These are phyloP conservation scores for Paulinella micropora DNA, from an alignment of 78 protist species.

Conservation along the genomic window DNA sequence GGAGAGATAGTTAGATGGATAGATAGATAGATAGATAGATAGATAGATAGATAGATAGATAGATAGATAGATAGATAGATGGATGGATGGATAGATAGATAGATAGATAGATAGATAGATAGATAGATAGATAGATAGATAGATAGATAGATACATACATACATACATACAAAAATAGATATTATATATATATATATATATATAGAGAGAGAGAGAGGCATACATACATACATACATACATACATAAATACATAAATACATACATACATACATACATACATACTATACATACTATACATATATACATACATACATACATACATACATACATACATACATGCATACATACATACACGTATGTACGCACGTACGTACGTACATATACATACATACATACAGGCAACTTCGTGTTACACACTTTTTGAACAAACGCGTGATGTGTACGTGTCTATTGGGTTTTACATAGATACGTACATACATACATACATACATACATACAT, in stretches of 20 bases:
- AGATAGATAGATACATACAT: background rate
- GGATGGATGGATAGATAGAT: background rate
- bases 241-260: background rate
- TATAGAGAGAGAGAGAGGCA: background rate
- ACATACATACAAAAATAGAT: background rate
- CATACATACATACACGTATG: background rate
- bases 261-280: background rate
- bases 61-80: background rate
- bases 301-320: background rate
- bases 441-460: background rate
- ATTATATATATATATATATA: background rate
- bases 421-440: background rate
- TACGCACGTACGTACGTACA: background rate
- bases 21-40: background rate
- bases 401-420: background rate
- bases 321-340: background rate
- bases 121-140: background rate
- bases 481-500: background rate
- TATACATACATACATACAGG: background rate
- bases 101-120: background rate
- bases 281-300: background rate
- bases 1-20: too few relatives aligned
- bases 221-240: background rate
- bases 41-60: background rate
- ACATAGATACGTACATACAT: background rate